These are phyloP conservation scores for Candida pseudoglaebosa DNA, from an alignment of 805 yeast species.

Conservation along the genomic window DNA sequence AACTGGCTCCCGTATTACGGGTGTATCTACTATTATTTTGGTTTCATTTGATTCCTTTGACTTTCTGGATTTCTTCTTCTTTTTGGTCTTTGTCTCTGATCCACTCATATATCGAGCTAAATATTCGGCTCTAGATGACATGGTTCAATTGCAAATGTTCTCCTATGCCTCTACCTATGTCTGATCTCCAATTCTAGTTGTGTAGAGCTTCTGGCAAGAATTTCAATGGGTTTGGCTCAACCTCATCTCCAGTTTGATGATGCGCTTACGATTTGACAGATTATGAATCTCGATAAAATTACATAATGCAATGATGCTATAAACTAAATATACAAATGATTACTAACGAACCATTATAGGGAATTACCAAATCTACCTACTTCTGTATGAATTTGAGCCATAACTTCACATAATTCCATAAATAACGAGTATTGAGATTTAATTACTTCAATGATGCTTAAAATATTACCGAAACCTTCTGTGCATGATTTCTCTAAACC, in stretches of 20 bases:
- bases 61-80: conserved; percentile 14
- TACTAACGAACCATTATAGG: not conserved
- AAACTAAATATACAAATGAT: too few relatives aligned
- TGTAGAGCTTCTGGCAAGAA: not conserved
- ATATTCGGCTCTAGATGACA: conserved; percentile 24
- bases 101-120: conserved; percentile 26
- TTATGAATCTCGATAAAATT: too few relatives aligned
- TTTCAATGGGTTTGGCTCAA: not conserved
- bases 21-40: conserved; percentile 6
- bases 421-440: conserved; percentile 66
- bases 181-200: not conserved
- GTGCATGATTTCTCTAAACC: conserved; percentile 37
- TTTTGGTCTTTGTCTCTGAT: conserved; percentile 13
- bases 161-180: not conserved
- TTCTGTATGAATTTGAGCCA: conserved; percentile 62
- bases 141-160: not conserved
- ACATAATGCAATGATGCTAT: too few relatives aligned
- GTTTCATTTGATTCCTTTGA: conserved; percentile 2
- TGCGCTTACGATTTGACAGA: not conserved
- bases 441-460: conserved; percentile 54
- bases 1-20: conserved; percentile 4
- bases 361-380: conserved; percentile 13
- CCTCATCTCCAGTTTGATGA: not conserved
- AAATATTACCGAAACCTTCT: conserved; percentile 38
- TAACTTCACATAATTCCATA: conserved; percentile 70